phyloP scores from a whole-genome alignment of 1,284 basidiomycete species.

The Entoloma clypeatum region DNA sequence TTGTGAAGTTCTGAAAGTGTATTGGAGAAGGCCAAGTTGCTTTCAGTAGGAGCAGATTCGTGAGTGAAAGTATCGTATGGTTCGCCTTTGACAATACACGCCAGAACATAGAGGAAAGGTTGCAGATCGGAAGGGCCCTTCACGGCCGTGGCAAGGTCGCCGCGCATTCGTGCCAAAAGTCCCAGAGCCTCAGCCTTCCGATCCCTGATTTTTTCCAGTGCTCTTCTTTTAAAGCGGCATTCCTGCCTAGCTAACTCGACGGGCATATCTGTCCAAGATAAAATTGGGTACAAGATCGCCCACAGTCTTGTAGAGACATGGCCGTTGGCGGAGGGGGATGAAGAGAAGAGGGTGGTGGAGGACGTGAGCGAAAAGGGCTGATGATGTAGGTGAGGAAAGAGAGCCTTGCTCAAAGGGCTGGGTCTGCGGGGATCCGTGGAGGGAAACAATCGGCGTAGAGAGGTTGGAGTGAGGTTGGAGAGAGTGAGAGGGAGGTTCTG shows the following conservation, averaged over 20 bases:
- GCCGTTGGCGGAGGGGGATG: constrained; percentile 2
- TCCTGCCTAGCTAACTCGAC: constrained; percentile 59
- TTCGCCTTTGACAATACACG: constrained; percentile 11
- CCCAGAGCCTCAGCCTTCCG: constrained; percentile 63
- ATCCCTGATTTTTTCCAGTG: constrained; percentile 59
- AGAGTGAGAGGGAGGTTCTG: constrained; percentile 46
- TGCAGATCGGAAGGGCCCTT: constrained; percentile 13
- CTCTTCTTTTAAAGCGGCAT: constrained; percentile 53
- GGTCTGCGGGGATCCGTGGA: constrained; percentile 40
- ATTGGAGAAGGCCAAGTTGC: background rate
- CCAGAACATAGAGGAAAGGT: constrained; percentile 11
- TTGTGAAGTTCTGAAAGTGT: constrained; percentile 10
- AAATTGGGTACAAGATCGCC: constrained; percentile 9
- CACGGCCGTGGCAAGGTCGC: constrained; percentile 30
- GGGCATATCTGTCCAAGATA: constrained; percentile 33
- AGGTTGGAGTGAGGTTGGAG: constrained; percentile 47
- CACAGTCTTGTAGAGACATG: constrained; percentile 9
- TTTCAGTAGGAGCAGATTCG: background rate
- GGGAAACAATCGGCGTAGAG: constrained; percentile 48
- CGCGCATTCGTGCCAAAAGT: constrained; percentile 50
- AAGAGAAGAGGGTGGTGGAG: constrained; percentile 18
- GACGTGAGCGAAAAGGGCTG: constrained; percentile 24
- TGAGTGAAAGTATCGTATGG: constrained; percentile 4
- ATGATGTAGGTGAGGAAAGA: constrained; percentile 58
- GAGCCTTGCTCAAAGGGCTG: constrained; percentile 44